Evolutionary conservation across 2,329 filamentous ascomycete species (phyloP).

Genomic region (Pseudovirgaria hyperparasitica): DNA sequence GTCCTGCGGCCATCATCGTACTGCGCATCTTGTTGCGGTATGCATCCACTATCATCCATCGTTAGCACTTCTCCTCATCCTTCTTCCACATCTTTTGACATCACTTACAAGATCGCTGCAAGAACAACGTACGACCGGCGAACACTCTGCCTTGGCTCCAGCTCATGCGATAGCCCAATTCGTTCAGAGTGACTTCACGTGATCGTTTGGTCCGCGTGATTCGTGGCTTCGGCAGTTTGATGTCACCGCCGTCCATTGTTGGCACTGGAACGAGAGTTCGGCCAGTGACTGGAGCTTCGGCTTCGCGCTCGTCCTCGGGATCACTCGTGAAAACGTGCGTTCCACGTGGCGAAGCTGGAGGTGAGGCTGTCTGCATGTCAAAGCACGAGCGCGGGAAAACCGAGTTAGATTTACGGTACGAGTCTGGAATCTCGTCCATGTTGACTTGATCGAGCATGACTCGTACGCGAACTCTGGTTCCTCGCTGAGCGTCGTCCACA

Average conservation of each 20-base stretch:
- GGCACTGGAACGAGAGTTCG: slow-evolving; percentile 35
- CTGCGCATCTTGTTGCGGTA: slow-evolving; percentile 86
- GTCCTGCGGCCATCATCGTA: slow-evolving; percentile 65
- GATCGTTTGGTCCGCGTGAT: slow-evolving; percentile 56
- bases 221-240: slow-evolving; percentile 61
- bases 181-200: slow-evolving; percentile 84
- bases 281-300: slow-evolving; percentile 26
- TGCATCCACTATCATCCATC: slow-evolving; percentile 57
- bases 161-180: slow-evolving; percentile 87
- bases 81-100: neutral
- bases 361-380: slow-evolving; percentile 82
- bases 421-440: slow-evolving; percentile 91
- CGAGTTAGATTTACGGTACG: slow-evolving; percentile 78
- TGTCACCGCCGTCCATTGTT: slow-evolving; percentile 54
- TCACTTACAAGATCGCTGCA: slow-evolving; percentile 82
- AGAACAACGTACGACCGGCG: slow-evolving; percentile 70
- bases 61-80: slow-evolving; percentile 10
- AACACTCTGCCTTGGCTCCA: slow-evolving; percentile 94
- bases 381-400: slow-evolving; percentile 90
- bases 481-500: slow-evolving; percentile 77
- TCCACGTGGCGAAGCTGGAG: slow-evolving; percentile 62
- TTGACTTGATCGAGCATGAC: slow-evolving; percentile 89
- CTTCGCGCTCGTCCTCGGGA: slow-evolving; percentile 31
- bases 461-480: slow-evolving; percentile 70
- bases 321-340: slow-evolving; percentile 62